Percentiles rank a stretch among this genome's conserved stretches.
These are phyloP conservation scores for Westerdykella aurantiaca DNA, from an alignment of 2,329 filamentous ascomycete species.

Conservation along the genomic window DNA sequence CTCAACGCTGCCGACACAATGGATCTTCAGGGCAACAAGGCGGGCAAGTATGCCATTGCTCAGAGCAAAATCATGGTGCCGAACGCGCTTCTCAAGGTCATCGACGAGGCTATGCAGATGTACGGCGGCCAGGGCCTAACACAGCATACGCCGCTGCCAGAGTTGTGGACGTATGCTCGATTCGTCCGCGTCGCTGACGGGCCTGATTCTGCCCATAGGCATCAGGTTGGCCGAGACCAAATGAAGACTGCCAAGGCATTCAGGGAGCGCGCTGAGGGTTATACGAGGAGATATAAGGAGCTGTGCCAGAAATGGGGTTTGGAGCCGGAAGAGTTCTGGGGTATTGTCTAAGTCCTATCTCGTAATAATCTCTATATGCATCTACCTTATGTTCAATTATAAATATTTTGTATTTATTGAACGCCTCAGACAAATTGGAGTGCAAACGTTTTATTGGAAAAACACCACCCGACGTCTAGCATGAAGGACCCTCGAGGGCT, in stretches of 20 bases:
- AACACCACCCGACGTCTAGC: no score
- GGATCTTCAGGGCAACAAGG: slow-evolving; percentile 39
- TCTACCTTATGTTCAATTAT: no score
- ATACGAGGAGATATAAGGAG: slow-evolving; percentile 32
- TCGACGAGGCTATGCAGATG: slow-evolving; percentile 42
- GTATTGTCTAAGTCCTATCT: slow-evolving; percentile 15
- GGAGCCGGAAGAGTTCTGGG: slow-evolving; percentile 26
- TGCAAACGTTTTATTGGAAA: no score
- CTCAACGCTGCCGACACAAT: slow-evolving; percentile 41
- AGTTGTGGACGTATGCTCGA: slow-evolving; percentile 41
- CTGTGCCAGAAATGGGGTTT: slow-evolving; percentile 32
- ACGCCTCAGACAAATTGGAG: no score
- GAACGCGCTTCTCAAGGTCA: slow-evolving; percentile 36
- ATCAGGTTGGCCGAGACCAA: slow-evolving; percentile 40
- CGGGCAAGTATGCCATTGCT: slow-evolving; percentile 38
- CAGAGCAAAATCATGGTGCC: slow-evolving; percentile 42
- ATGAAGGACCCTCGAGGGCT: no score
- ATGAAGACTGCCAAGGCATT: slow-evolving; percentile 38
- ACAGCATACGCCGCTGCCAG: slow-evolving; percentile 39
- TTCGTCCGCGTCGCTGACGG: slow-evolving; percentile 41
- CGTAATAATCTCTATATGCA: no score
- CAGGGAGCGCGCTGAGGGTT: slow-evolving; percentile 31
- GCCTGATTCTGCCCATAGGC: slow-evolving; percentile 39
- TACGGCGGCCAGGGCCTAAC: slow-evolving; percentile 41
- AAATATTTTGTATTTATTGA: no score